phyloP scores from a whole-genome alignment of 176 grass and related monocot genomes.

The Aegilops umbellulata region DNA sequence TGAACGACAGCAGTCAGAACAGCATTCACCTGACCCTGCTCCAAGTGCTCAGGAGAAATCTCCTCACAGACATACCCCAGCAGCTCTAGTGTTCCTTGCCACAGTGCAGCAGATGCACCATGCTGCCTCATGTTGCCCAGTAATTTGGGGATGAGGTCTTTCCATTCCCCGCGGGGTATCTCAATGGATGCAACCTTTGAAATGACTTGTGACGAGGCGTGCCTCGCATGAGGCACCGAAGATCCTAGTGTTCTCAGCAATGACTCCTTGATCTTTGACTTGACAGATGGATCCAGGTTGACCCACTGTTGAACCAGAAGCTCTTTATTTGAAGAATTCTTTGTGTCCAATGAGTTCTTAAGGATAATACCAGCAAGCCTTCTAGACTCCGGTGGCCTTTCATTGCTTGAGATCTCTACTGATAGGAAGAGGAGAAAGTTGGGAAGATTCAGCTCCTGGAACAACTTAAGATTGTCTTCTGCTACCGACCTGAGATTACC shows the following conservation, averaged over 20 bases:
- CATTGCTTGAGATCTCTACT: conserved; percentile 58
- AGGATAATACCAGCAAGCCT: conserved; percentile 79
- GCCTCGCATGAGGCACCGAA: conserved; percentile 55
- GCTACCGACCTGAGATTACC: conserved; percentile 53
- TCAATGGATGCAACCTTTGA: conserved; percentile 88
- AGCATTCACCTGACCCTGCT: not conserved
- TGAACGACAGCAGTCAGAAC: not conserved
- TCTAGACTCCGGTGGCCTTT: conserved; percentile 64
- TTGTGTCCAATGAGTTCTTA: conserved; percentile 72
- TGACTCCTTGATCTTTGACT: conserved; percentile 75
- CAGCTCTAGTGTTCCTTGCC: conserved; percentile 76
- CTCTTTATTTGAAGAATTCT: conserved; percentile 58
- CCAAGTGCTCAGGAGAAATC: conserved; percentile 35
- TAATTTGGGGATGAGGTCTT: conserved; percentile 55
- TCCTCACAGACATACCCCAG: conserved; percentile 91
- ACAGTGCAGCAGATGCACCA: conserved; percentile 46
- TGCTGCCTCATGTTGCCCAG: conserved; percentile 51
- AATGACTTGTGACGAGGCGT: conserved; percentile 77
- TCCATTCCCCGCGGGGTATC: not conserved
- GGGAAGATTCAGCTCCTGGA: conserved; percentile 79
- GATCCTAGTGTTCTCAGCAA: conserved; percentile 68
- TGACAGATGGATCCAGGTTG: conserved; percentile 53
- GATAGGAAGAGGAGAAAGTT: conserved; percentile 77
- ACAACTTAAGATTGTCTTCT: conserved; percentile 67
- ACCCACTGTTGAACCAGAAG: conserved; percentile 60